A percentile compares a stretch with the other conserved stretches of the same genome.
These are phyloP conservation scores for Nicotiana paniculata DNA, from an alignment of 257 asterid genomes.

Conservation along the genomic window DNA sequence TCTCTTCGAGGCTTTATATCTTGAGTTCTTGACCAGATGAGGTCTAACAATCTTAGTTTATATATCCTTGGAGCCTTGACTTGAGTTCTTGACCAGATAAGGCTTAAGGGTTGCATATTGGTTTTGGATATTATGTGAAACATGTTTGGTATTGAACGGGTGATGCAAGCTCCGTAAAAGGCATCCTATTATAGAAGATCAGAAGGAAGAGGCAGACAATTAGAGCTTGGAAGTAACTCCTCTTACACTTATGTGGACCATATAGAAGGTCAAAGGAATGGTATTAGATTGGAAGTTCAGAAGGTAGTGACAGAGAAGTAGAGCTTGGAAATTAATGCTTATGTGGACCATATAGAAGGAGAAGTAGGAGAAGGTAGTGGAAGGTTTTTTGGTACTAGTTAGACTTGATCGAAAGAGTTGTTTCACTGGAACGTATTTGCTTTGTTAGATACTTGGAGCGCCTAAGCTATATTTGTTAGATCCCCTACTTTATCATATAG, in stretches of 20 bases:
- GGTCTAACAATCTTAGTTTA: neutral
- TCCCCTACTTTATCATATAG: neutral
- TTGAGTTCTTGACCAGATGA: neutral
- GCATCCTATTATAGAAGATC: neutral
- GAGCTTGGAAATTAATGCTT: neutral
- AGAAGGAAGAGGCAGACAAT: neutral
- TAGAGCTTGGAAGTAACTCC: neutral
- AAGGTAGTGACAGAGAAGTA: neutral
- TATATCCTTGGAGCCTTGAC: neutral
- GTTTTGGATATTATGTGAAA: neutral
- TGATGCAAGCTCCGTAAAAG: neutral
- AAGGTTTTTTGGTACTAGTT: no score
- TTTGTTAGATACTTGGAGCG: neutral
- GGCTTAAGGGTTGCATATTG: neutral
- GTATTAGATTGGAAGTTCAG: neutral
- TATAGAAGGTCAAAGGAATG: neutral
- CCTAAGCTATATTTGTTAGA: neutral
- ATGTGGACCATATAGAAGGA: neutral
- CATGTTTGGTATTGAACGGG: neutral
- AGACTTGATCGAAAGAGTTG: neutral
- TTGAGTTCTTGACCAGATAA: no score
- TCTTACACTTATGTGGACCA: neutral
- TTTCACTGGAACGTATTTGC: neutral
- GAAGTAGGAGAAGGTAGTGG: neutral
- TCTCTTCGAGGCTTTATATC: neutral